Evolutionary conservation across 495 filamentous ascomycete genomes (phyloP).

Genomic region (Tuber aestivum): DNA sequence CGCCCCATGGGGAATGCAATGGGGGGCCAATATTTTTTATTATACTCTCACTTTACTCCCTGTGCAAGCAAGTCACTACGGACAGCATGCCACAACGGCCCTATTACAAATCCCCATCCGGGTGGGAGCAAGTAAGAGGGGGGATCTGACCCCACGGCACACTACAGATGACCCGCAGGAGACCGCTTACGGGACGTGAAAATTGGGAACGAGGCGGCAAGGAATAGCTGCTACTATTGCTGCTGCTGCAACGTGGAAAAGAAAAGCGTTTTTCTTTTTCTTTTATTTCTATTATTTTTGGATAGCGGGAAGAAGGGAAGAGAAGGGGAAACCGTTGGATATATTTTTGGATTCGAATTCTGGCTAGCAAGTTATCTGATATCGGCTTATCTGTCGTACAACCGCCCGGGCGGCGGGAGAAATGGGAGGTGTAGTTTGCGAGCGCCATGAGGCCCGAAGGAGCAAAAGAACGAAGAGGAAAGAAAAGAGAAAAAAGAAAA

Average conservation of each 20-base stretch:
- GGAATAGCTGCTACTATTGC: not conserved
- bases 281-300: not conserved
- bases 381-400: slow-evolving; percentile 2
- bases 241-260: not conserved
- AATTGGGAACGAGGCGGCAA: not conserved
- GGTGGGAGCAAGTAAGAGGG: not conserved
- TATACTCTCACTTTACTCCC: not conserved
- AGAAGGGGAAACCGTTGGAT: not conserved
- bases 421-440: not conserved
- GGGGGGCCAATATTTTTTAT: not conserved
- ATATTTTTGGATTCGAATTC: not conserved
- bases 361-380: not conserved
- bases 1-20: not conserved
- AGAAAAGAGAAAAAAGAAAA: not conserved
- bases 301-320: not conserved
- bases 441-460: not conserved
- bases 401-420: not conserved
- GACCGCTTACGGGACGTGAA: not conserved
- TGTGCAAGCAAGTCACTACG: not conserved
- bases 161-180: not conserved
- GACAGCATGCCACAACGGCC: not conserved
- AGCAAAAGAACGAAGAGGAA: not conserved
- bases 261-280: not conserved
- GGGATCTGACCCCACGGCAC: not conserved
- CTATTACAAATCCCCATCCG: not conserved